Conservation (phyloP, 768 basidiomycete species). For the Amanita exitialis region DNA sequence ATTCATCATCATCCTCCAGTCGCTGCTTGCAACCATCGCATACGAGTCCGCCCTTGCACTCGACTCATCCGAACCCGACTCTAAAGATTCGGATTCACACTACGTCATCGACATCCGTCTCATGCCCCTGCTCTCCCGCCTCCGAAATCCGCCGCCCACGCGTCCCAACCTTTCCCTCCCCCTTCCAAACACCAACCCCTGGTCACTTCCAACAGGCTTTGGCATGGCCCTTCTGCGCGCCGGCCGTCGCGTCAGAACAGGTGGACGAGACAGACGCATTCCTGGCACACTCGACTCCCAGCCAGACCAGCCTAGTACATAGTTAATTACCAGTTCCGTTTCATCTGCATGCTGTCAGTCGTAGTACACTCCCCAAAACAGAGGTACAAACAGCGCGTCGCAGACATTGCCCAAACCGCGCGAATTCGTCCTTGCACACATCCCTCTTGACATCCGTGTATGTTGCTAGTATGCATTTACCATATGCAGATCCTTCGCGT, state of each 20-base stretch:
- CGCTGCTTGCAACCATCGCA: conserved; percentile 55
- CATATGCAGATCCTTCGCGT: conserved; percentile 68
- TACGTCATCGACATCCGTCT: conserved; percentile 60
- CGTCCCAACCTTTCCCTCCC: conserved; percentile 32
- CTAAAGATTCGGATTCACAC: conserved; percentile 18
- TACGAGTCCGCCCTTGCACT: conserved; percentile 49
- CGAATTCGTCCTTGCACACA: conserved; percentile 78
- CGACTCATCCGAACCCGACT: conserved; percentile 28
- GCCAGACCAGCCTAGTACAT: conserved; percentile 9
- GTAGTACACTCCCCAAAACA: background rate
- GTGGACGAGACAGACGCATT: conserved; percentile 13
- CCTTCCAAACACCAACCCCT: conserved; percentile 50
- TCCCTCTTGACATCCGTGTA: conserved; percentile 83
- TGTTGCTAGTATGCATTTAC: conserved; percentile 74
- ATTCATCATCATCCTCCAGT: conserved; percentile 56
- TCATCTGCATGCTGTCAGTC: conserved; percentile 16
- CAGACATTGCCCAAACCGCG: conserved; percentile 75
- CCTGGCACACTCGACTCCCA: conserved; percentile 25
- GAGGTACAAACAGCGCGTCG: conserved; percentile 55
- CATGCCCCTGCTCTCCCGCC: conserved; percentile 38
- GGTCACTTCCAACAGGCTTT: conserved; percentile 37
- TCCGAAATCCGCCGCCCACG: conserved; percentile 44
- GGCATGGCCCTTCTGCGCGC: conserved; percentile 41
- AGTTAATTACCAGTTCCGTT: conserved; percentile 20
- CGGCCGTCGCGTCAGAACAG: conserved; percentile 29